Percentiles rank a stretch among this genome's conserved stretches.
Evolutionary conservation across 257 asterid genomes (phyloP).

Genomic region (Jasminum sambac): DNA sequence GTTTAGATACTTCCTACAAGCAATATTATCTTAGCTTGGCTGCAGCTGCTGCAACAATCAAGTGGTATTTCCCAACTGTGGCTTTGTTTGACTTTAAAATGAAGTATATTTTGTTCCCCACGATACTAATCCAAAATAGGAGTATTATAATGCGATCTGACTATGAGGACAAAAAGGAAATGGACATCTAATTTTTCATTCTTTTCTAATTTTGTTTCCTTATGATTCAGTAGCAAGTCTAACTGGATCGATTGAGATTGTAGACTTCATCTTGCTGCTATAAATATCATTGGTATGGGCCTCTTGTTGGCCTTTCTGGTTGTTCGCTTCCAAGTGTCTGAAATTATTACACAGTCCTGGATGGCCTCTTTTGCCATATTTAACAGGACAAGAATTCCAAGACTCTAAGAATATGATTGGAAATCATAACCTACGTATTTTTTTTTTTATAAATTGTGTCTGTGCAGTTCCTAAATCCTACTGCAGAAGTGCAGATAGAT

Average conservation of each 20-base stretch:
- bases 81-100: conserved; percentile 13
- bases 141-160: conserved; percentile 11
- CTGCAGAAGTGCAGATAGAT: conserved; percentile 9
- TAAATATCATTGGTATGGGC: conserved; percentile 9
- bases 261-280: conserved; percentile 4
- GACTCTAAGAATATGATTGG: conserved; percentile 13
- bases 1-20: conserved; percentile 84
- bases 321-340: neutral
- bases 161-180: neutral
- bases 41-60: conserved; percentile 95
- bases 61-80: conserved; percentile 61
- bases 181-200: conserved; percentile 15
- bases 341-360: conserved; percentile 21
- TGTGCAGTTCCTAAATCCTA: neutral
- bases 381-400: neutral
- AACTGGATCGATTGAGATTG: conserved; percentile 19
- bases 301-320: conserved; percentile 19
- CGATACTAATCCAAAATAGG: conserved; percentile 8
- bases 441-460: conserved; percentile 3
- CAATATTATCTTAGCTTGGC: conserved; percentile 98
- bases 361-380: conserved; percentile 22
- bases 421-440: neutral
- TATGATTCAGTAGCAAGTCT: conserved; percentile 8
- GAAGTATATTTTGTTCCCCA: conserved; percentile 7
- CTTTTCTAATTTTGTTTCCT: conserved; percentile 6